A percentile compares a stretch with the other conserved stretches of the same genome.
Evolutionary conservation across 768 basidiomycete species (phyloP).

Genomic region (Boletellus ananas): DNA sequence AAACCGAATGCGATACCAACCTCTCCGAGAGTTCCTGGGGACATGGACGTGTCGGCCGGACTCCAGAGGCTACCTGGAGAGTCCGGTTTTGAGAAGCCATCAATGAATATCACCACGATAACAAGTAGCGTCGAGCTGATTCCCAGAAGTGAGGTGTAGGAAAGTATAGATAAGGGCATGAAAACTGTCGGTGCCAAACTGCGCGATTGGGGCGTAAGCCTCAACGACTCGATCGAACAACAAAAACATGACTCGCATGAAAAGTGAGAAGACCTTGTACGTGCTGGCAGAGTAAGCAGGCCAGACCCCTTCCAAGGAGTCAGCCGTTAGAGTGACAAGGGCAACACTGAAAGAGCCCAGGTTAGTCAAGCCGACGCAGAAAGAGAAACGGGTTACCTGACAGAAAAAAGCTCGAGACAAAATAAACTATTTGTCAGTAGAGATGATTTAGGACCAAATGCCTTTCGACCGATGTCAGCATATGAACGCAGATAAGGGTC

Average conservation of each 20-base stretch:
- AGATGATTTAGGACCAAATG: conserved; percentile 74
- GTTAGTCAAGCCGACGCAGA: not conserved
- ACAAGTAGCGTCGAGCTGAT: conserved; percentile 76
- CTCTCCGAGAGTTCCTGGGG: conserved; percentile 48
- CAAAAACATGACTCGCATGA: conserved; percentile 50
- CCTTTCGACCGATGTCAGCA: conserved; percentile 84
- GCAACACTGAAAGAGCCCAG: conserved; percentile 54
- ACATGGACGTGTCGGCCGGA: conserved; percentile 65
- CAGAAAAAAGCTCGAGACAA: conserved; percentile 82
- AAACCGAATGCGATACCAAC: conserved; percentile 83
- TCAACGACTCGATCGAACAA: not conserved
- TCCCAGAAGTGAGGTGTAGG: conserved; percentile 84
- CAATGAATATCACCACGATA: conserved; percentile 72
- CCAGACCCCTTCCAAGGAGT: conserved; percentile 72
- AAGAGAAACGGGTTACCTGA: conserved; percentile 46
- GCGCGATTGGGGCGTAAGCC: conserved; percentile 5
- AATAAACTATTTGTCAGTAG: conserved; percentile 69
- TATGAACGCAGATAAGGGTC: conserved; percentile 77
- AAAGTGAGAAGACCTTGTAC: conserved; percentile 72
- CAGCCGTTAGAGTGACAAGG: conserved; percentile 85
- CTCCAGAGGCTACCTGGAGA: conserved; percentile 79
- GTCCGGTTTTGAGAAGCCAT: conserved; percentile 70
- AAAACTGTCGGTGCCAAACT: conserved; percentile 84
- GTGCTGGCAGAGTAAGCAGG: conserved; percentile 62
- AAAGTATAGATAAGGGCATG: conserved; percentile 80